These are phyloP conservation scores for Russula earlei DNA, from an alignment of 768 basidiomycete species.

Conservation along the genomic window DNA sequence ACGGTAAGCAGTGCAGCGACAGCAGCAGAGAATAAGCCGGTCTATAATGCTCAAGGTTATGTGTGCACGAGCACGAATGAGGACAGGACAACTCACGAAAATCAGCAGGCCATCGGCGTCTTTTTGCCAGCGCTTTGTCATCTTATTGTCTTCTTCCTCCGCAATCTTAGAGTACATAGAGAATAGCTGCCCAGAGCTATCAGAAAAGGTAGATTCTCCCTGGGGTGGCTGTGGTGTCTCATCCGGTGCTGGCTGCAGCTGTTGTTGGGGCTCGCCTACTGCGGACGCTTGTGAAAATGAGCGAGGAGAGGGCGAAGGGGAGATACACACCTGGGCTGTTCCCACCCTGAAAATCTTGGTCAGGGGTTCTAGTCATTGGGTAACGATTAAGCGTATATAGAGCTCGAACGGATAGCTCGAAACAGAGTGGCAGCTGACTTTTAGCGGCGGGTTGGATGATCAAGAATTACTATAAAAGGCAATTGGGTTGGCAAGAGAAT, in stretches of 20 bases:
- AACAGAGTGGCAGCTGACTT: no score
- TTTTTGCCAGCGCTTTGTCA: background rate
- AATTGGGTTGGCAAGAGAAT: no score
- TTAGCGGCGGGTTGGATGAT: no score
- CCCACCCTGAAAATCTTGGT: no score
- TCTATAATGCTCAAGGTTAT: background rate
- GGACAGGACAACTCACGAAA: slow-evolving; percentile 3
- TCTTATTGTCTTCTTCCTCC: slow-evolving; percentile 1
- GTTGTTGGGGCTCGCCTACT: background rate
- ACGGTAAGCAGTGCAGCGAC: slow-evolving; percentile 13
- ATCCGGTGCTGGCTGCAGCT: background rate
- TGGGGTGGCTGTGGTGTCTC: background rate
- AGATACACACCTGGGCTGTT: no score
- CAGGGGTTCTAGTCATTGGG: no score
- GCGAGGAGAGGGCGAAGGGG: no score
- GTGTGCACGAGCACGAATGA: background rate
- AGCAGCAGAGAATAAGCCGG: slow-evolving; percentile 17
- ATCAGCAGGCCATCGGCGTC: background rate
- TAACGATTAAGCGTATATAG: no score
- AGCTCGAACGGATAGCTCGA: no score
- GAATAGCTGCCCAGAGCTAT: background rate
- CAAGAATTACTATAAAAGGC: no score
- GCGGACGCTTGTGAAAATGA: no score
- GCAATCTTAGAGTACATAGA: background rate
- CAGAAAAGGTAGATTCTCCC: background rate